Conservation (phyloP, 2,329 filamentous ascomycete genomes). For the Penicillium occitanis region DNA sequence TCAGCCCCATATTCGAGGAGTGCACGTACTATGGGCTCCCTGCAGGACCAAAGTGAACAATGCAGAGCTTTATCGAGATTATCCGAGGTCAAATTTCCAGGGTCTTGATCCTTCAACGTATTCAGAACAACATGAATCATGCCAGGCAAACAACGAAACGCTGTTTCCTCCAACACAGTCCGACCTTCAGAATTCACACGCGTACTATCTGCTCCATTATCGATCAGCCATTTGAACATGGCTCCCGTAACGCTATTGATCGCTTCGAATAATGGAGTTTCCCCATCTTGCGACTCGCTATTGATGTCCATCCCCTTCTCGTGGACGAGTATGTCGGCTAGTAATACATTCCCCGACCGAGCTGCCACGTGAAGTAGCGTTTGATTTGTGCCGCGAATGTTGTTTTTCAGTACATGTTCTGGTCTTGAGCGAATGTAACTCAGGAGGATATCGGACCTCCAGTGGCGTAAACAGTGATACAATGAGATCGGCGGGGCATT, state of each 20-base stretch:
- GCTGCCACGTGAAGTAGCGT: background rate
- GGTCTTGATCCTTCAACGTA: background rate
- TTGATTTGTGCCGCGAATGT: background rate
- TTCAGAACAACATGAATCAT: background rate
- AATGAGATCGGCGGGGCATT: background rate
- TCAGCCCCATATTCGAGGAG: background rate
- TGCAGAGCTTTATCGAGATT: background rate
- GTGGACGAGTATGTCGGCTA: background rate
- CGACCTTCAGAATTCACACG: background rate
- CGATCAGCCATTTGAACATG: constrained; percentile 1
- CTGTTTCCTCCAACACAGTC: background rate
- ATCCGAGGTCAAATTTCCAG: background rate
- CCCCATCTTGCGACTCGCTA: background rate
- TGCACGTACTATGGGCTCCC: background rate
- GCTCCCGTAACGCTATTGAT: background rate
- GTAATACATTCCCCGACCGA: background rate
- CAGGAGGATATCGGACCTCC: background rate
- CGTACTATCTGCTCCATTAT: background rate
- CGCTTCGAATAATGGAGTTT: background rate
- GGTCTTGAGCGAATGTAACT: background rate
- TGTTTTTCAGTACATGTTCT: no score
- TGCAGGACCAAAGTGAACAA: background rate
- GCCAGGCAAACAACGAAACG: background rate
- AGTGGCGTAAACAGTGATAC: background rate
- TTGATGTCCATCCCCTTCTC: background rate